Base-by-base conservation (phyloP, 768 basidiomycete genomes). In the Amanita inopinata region DNA sequence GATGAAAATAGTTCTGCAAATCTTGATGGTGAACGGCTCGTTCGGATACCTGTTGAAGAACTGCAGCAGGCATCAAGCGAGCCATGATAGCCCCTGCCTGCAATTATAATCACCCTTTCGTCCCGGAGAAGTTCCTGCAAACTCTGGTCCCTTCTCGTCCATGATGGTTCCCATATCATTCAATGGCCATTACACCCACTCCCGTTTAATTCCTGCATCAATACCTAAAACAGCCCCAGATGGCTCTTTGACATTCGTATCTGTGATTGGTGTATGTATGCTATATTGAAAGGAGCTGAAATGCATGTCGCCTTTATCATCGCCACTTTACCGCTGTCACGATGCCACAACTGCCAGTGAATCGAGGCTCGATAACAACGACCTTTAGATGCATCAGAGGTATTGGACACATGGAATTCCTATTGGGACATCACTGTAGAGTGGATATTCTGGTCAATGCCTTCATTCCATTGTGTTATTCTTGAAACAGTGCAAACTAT, bases 41-140 rank as follows among this genome's bases (percentile, higher is more conserved):
- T 86, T 19, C 80, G 83, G n/a, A 70, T 86, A 7, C 80, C 82
- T 0, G 66, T 84, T 25, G 82, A 85, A 42, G 80, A 81, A 32
- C 53, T 85, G 32, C 72, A 76, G 49, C 53, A 56, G 47, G 51
- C 49, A 43, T 47, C 56, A 19, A 23, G 8, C 4, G 3, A n/a
- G 12, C 7, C 32, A 34, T 43, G 18, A 35, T 22, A 19, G 15
- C 23, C 31, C 18, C 41, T 35, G 37, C 8, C 14, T 40, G 18
- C 33, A 41, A 37, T 32, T 4, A 17, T 14, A 17, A 24, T 15
- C 70, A 25, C 63, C 58, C 48, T 15, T 4, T 69, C 62, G 39
- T 70, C 70, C n/a, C 19, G 69, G 69, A 15, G 69, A 67, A 53
- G 62, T 64, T 28, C 67, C 58, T 30, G 60, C 65, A 2, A 70